Evolutionary conservation across 1,284 basidiomycete genomes (phyloP).

Genomic region (Bondarzewia mesenterica): DNA sequence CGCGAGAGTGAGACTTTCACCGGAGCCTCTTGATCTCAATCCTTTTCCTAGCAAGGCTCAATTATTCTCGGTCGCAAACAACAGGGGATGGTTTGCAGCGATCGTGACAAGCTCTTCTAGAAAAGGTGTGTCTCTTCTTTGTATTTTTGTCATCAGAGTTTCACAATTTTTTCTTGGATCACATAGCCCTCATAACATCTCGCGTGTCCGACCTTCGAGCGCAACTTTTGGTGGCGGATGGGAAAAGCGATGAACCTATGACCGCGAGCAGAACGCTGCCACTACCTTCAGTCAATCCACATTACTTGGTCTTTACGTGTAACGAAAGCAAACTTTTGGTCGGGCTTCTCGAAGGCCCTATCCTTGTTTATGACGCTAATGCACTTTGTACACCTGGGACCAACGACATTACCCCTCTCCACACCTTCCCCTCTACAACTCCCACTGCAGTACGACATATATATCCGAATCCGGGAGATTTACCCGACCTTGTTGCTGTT

Average conservation of each 20-base stretch:
- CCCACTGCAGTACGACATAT: conserved; percentile 43
- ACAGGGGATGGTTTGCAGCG: conserved; percentile 60
- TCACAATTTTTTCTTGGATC: too few species aligned
- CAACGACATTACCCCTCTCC: conserved; percentile 34
- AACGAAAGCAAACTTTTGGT: conserved; percentile 54
- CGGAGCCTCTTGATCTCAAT: conserved; percentile 35
- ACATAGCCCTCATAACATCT: conserved; percentile 47
- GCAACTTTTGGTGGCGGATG: conserved; percentile 33
- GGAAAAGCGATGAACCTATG: conserved; percentile 29
- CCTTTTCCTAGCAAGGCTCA: conserved; percentile 29
- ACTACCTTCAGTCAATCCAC: conserved; percentile 36
- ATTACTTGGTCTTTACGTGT: conserved; percentile 44
- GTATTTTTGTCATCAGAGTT: conserved; percentile 2
- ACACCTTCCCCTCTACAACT: conserved; percentile 35
- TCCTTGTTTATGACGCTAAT: conserved; percentile 50
- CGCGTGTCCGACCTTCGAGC: conserved; percentile 47
- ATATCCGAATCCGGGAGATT: conserved; percentile 56
- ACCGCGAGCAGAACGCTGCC: conserved; percentile 39
- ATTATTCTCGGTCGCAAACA: conserved; percentile 51
- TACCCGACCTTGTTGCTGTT: conserved; percentile 53
- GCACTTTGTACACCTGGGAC: conserved; percentile 38
- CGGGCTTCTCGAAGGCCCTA: conserved; percentile 47
- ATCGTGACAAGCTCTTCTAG: conserved; percentile 28
- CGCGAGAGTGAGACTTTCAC: conserved; percentile 51
- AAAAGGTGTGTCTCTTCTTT: conserved; percentile 26